These are phyloP conservation scores for Talaromyces sp. DNA, from an alignment of 2,329 filamentous ascomycete species.

Conservation along the genomic window DNA sequence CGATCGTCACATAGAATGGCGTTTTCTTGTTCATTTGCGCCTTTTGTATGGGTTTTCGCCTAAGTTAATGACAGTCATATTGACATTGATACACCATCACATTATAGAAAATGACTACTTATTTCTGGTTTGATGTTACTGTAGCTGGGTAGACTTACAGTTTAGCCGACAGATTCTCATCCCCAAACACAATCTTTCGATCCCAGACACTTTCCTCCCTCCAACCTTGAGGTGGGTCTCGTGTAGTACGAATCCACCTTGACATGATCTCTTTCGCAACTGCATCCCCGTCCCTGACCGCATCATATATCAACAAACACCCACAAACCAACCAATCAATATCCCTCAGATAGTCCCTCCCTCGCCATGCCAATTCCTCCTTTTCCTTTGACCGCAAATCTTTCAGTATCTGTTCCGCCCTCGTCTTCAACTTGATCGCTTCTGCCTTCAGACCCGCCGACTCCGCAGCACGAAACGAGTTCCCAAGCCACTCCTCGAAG, in stretches of 20 bases:
- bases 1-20: slow-evolving; percentile 8
- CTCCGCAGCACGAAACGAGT: slow-evolving; percentile 36
- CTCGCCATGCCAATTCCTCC: slow-evolving; percentile 30
- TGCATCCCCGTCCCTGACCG: slow-evolving; percentile 29
- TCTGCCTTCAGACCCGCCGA: not conserved
- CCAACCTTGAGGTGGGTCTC: slow-evolving; percentile 2
- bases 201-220: slow-evolving; percentile 14
- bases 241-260: slow-evolving; percentile 15
- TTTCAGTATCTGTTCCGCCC: slow-evolving; percentile 29
- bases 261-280: slow-evolving; percentile 25
- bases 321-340: slow-evolving; percentile 31
- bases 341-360: slow-evolving; percentile 28
- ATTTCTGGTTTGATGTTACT: not conserved
- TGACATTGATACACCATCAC: not conserved
- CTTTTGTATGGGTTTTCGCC: not conserved
- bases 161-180: slow-evolving; percentile 2
- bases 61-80: not conserved
- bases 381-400: slow-evolving; percentile 12
- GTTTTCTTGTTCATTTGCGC: slow-evolving; percentile 1
- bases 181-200: slow-evolving; percentile 18
- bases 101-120: slow-evolving; percentile 5
- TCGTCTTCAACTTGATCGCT: slow-evolving; percentile 46
- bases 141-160: not conserved
- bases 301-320: slow-evolving; percentile 31
- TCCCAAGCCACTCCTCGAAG: slow-evolving; percentile 41